Percentiles rank a stretch among this genome's conserved stretches.
Conservation (phyloP, 2,329 filamentous ascomycete species). For the Grosmannia serpens region DNA sequence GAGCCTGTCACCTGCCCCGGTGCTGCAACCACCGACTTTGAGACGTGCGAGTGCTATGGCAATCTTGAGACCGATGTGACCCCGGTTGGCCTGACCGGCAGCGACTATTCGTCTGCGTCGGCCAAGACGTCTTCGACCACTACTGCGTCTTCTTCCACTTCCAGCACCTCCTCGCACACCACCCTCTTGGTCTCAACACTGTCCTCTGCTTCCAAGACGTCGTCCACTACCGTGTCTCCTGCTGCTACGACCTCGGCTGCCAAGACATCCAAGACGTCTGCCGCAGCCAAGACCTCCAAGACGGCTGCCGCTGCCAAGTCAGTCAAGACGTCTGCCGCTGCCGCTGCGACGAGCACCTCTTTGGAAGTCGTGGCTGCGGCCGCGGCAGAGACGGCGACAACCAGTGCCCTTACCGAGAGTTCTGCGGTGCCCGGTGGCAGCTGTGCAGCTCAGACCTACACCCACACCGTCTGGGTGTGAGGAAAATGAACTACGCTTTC, state of each 20-base stretch:
- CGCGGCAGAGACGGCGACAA: too few relatives aligned
- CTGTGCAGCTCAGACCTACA: too few relatives aligned
- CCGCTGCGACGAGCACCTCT: too few relatives aligned
- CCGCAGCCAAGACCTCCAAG: too few relatives aligned
- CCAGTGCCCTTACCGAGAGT: too few relatives aligned
- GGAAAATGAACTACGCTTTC: too few relatives aligned
- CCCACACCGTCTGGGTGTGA: too few relatives aligned
- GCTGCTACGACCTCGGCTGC: neutral
- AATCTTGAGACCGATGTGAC: constrained; percentile 1
- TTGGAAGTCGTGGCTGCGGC: too few relatives aligned
- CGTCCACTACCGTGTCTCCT: neutral
- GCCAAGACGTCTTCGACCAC: neutral
- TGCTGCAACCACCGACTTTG: constrained; percentile 15
- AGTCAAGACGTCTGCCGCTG: too few relatives aligned
- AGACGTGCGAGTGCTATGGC: constrained; percentile 16
- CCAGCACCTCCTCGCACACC: neutral
- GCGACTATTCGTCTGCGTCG: neutral
- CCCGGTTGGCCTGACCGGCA: neutral
- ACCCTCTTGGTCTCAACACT: neutral
- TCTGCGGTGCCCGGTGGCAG: too few relatives aligned
- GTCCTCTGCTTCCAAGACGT: neutral
- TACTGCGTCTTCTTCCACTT: neutral
- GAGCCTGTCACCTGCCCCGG: constrained; percentile 19
- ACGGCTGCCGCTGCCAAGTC: too few relatives aligned
- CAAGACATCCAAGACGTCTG: neutral